Evolutionary conservation across 495 filamentous ascomycete species (phyloP).

Genomic region (Bacidia rubella): DNA sequence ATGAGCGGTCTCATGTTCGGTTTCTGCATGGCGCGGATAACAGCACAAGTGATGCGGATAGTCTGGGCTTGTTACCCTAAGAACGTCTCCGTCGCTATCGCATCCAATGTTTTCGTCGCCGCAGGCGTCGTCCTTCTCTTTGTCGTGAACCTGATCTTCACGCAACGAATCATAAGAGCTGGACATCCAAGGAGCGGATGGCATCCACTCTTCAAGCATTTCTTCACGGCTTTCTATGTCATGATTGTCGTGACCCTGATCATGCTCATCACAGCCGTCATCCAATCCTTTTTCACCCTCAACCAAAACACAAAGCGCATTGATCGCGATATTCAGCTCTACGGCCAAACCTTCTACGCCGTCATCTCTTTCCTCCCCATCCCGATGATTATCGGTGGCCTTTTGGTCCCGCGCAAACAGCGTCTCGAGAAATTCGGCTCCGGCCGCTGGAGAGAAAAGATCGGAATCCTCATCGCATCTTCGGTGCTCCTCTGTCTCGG

Average conservation of each 20-base stretch:
- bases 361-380: constrained; percentile 64
- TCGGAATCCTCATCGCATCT: constrained; percentile 43
- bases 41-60: constrained; percentile 52
- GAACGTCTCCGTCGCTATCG: constrained; percentile 48
- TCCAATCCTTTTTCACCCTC: constrained; percentile 56
- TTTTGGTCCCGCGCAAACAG: constrained; percentile 35
- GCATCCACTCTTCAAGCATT: constrained; percentile 32
- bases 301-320: constrained; percentile 33
- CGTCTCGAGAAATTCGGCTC: constrained; percentile 55
- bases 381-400: constrained; percentile 36
- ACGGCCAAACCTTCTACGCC: constrained; percentile 53
- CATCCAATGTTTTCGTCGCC: constrained; percentile 58
- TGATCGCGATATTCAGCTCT: constrained; percentile 51
- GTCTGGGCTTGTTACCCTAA: constrained; percentile 26
- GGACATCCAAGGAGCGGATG: constrained; percentile 60
- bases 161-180: constrained; percentile 63
- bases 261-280: constrained; percentile 53
- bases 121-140: constrained; percentile 71
- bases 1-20: constrained; percentile 56
- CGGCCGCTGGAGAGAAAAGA: constrained; percentile 52
- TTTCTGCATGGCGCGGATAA: constrained; percentile 63
- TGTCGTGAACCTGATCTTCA: constrained; percentile 65
- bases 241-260: constrained; percentile 46
- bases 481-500: constrained; percentile 49
- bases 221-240: constrained; percentile 46